These are phyloP conservation scores for Lentinula sp. DNA, from an alignment of 768 basidiomycete species.

Conservation along the genomic window DNA sequence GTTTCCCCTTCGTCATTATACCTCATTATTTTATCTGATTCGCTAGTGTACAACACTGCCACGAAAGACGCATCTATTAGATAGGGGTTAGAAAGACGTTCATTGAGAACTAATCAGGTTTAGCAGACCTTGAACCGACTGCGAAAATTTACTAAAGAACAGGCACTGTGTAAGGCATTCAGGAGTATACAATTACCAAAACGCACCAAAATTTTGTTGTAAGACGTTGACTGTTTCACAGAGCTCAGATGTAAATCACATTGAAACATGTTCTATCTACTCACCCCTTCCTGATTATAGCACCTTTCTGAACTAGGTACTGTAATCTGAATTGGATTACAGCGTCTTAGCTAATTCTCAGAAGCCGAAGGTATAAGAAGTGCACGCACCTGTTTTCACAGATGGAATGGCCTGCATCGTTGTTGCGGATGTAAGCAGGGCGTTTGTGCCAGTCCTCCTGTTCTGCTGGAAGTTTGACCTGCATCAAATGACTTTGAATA, in stretches of 20 bases:
- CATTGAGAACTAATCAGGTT: not conserved
- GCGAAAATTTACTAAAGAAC: slow-evolving; percentile 63
- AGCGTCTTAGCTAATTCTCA: not conserved
- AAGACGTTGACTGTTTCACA: slow-evolving; percentile 1
- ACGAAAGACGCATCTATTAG: slow-evolving; percentile 69
- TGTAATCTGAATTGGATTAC: slow-evolving; percentile 51
- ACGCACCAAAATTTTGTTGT: slow-evolving; percentile 8
- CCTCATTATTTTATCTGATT: slow-evolving; percentile 68
- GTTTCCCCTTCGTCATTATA: slow-evolving; percentile 85
- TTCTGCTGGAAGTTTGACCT: slow-evolving; percentile 89
- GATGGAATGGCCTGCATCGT: slow-evolving; percentile 69
- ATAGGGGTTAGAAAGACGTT: slow-evolving; percentile 1
- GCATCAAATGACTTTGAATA: slow-evolving; percentile 4
- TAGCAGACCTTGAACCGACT: slow-evolving; percentile 36
- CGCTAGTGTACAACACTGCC: slow-evolving; percentile 77
- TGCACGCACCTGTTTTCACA: slow-evolving; percentile 74
- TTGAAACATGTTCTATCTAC: slow-evolving; percentile 13
- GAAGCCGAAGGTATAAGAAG: slow-evolving; percentile 6
- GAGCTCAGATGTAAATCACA: not conserved
- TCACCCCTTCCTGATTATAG: slow-evolving; percentile 81
- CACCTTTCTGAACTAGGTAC: slow-evolving; percentile 83
- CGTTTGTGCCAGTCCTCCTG: slow-evolving; percentile 77
- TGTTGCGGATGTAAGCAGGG: slow-evolving; percentile 78
- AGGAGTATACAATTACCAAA: not conserved
- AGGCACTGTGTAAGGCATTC: not conserved